These are phyloP conservation scores for Ceratobasidium papillatum DNA, from an alignment of 1,284 basidiomycete species.

Conservation along the genomic window DNA sequence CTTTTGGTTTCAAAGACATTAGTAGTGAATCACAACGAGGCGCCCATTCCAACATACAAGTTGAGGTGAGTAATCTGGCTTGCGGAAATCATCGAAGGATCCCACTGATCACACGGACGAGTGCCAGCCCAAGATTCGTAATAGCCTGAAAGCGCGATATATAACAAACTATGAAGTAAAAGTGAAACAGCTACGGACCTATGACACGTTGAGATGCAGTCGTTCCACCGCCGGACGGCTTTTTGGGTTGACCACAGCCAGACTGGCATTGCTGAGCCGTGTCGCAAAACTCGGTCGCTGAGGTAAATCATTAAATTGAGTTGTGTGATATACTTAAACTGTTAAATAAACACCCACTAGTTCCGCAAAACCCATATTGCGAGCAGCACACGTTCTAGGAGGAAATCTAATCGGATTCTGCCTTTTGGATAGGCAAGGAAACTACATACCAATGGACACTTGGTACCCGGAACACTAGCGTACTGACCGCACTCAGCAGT, in stretches of 20 bases:
- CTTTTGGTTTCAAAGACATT: not conserved
- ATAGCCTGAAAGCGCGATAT: not conserved
- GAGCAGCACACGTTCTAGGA: constrained; percentile 16
- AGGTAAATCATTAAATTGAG: not conserved
- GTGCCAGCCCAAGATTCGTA: constrained; percentile 8
- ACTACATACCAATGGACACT: constrained; percentile 2
- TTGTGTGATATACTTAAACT: not conserved
- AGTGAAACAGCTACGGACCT: not conserved
- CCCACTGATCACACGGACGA: constrained; percentile 21
- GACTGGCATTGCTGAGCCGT: constrained; percentile 3
- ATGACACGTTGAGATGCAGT: constrained; percentile 6
- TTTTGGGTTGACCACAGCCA: not conserved
- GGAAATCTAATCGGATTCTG: too few species aligned
- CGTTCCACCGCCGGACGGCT: not conserved
- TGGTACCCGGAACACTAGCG: constrained; percentile 2
- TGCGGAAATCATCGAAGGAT: constrained; percentile 8
- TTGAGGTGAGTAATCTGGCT: constrained; percentile 18
- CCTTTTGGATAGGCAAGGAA: too few species aligned
- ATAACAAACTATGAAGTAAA: not conserved
- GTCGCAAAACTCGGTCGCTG: constrained; percentile 20
- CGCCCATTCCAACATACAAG: not conserved
- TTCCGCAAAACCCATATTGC: constrained; percentile 21
- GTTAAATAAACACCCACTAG: too few species aligned
- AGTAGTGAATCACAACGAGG: not conserved
- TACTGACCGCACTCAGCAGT: constrained; percentile 11